These are phyloP conservation scores for Fusarium albosuccineum DNA, from an alignment of 2,329 filamentous ascomycete species.

Conservation along the genomic window DNA sequence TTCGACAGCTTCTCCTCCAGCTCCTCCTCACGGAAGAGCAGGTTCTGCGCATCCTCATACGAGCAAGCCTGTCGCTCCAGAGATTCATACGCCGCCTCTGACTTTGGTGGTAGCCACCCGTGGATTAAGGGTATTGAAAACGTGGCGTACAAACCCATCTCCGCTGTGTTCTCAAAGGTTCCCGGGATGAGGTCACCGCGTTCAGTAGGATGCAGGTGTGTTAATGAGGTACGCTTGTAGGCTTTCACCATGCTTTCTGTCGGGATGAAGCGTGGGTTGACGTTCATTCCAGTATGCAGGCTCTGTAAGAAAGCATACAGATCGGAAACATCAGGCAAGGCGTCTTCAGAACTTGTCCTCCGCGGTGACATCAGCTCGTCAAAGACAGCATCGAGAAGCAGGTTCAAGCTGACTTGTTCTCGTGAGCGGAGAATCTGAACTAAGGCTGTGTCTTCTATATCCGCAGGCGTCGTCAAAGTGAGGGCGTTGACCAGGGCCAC, in stretches of 20 bases:
- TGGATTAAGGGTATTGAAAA: slow-evolving; percentile 92
- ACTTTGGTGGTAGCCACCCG: slow-evolving; percentile 85
- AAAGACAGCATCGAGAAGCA: slow-evolving; percentile 90
- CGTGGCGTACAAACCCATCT: slow-evolving; percentile 91
- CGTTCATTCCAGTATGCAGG: slow-evolving; percentile 96
- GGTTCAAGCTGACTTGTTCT: slow-evolving; percentile 88
- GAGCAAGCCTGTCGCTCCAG: slow-evolving; percentile 82
- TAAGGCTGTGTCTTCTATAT: slow-evolving; percentile 74
- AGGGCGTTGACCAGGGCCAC: slow-evolving; percentile 94
- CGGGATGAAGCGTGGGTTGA: slow-evolving; percentile 89
- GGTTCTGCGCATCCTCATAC: slow-evolving; percentile 91
- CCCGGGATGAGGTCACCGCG: slow-evolving; percentile 69
- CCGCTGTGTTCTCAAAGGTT: slow-evolving; percentile 86
- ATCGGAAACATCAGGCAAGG: slow-evolving; percentile 87
- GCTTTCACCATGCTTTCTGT: slow-evolving; percentile 60
- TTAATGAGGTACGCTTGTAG: slow-evolving; percentile 65
- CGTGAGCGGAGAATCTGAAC: slow-evolving; percentile 82
- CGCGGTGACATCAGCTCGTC: slow-evolving; percentile 90
- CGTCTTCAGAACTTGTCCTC: slow-evolving; percentile 70
- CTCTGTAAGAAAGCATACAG: slow-evolving; percentile 89
- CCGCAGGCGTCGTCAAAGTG: slow-evolving; percentile 81
- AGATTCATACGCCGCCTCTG: slow-evolving; percentile 75
- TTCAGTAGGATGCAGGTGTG: slow-evolving; percentile 64
- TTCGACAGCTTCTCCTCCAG: slow-evolving; percentile 79
- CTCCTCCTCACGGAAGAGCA: slow-evolving; percentile 90